Conservation (phyloP, 129 eudicot species). For the Flaveria bidentis region DNA sequence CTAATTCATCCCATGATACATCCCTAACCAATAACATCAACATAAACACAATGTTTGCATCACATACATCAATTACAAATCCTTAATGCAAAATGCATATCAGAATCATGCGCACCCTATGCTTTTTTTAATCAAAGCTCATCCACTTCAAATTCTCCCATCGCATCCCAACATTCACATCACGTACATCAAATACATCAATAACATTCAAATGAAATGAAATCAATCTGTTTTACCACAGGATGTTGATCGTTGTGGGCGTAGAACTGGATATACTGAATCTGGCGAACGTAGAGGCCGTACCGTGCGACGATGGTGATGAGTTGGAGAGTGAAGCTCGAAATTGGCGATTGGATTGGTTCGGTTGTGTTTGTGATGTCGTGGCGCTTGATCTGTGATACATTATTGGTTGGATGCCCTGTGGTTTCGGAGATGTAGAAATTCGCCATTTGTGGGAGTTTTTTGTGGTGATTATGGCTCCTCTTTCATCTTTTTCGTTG, state of each 20-base stretch:
- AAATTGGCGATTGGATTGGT: conserved; percentile 22
- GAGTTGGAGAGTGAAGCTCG: conserved; percentile 29
- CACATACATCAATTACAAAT: not conserved
- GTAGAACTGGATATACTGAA: too few species aligned
- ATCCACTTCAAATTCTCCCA: conserved; percentile 18
- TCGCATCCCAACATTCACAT: not conserved
- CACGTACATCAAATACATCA: not conserved
- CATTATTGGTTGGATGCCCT: conserved; percentile 30
- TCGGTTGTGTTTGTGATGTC: conserved; percentile 7
- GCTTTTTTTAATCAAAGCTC: conserved; percentile 7
- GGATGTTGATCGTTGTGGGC: not conserved
- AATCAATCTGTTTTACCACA: not conserved
- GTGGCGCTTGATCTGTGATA: conserved; percentile 25
- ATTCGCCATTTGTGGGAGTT: not conserved
- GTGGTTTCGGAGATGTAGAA: conserved; percentile 44
- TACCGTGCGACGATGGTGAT: conserved; percentile 15
- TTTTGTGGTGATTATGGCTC: conserved; percentile 42
- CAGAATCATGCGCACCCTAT: too few species aligned
- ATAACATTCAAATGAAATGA: conserved; percentile 11
- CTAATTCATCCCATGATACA: conserved; percentile 15
- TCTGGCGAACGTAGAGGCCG: conserved; percentile 19
- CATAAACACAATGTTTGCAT: conserved; percentile 15
- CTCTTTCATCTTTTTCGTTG: not conserved
- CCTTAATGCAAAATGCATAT: not conserved
- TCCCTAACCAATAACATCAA: conserved; percentile 17